Base-by-base conservation (phyloP, 2,329 filamentous ascomycete species). In the Endoconidiophora polonica region DNA sequence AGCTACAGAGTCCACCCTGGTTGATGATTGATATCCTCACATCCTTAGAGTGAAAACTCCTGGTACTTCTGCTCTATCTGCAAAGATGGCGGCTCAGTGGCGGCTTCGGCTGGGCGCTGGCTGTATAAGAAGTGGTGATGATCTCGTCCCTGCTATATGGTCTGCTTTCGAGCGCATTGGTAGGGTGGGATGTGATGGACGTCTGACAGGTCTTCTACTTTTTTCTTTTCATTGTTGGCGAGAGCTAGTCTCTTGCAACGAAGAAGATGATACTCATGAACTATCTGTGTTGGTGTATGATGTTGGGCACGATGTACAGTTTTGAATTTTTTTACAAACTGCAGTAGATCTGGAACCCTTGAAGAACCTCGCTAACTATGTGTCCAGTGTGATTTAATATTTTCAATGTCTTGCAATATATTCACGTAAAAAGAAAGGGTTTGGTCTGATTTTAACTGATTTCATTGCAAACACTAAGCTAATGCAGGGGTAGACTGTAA, bases 1-100 rank as follows among this genome's bases (percentile, higher is more conserved):
- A 94, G 87, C 83, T 77, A 86, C 83, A 90, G 82, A 86, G 77
- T 79, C 79, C 77, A 90, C 80, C 83, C 85, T 86, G 85, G 84
- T 83, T 85, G 86, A 93, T 91, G 86, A 93, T 67, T 68, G 61
- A 84, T 76, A 81, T 85, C 84, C 83, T 85, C 85, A 79, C 73
- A 74, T 70, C 81, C 82, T 80, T 77, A 85, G 83, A 87, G 84
- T 91, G 84, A 88, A 82, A 73, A 72, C 68, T 69, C 73, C 63
- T 64, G 64, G 64, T 74, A 69, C 72, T 73, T 69, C 76, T 73
- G 74, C 53, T 58, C 73, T 72, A 67, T 70, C 73, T 70, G 74
- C 62, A 75, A 78, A 71, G 76, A 71, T 65, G 73, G 76, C 76
- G 76, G 73, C 51, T 46, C 36, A 54, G 54, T 40, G 48, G 53